Percentiles rank a stretch among this genome's conserved stretches.
Conservation (phyloP, 805 yeast genomes). For the Schizosaccharomyces octosporus region DNA sequence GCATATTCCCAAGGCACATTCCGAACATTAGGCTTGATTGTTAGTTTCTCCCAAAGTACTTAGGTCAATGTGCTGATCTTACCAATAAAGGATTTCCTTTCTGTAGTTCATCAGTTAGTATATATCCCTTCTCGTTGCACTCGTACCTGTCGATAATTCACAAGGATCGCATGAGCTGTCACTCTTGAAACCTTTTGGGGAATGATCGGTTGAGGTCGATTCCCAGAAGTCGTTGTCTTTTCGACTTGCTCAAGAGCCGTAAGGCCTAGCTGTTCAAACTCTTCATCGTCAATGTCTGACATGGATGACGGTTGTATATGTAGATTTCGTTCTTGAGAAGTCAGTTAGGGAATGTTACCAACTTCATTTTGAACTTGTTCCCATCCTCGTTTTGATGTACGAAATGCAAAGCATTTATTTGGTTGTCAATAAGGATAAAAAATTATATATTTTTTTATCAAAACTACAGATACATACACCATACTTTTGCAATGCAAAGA, state of each 20-base stretch:
- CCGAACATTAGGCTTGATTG: constrained; percentile 3
- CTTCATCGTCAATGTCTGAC: not conserved
- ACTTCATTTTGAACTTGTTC: too few species aligned
- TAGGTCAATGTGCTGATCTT: not conserved
- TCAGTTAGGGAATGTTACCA: too few species aligned
- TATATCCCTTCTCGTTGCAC: not conserved
- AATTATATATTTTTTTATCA: too few species aligned
- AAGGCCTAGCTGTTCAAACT: not conserved
- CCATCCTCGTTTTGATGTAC: too few species aligned
- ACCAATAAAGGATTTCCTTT: constrained; percentile 1
- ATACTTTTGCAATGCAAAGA: too few species aligned
- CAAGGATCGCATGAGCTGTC: not conserved
- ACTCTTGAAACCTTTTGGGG: not conserved
- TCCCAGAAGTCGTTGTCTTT: not conserved
- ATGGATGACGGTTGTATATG: not conserved
- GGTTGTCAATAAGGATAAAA: too few species aligned
- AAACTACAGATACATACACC: too few species aligned
- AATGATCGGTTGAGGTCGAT: not conserved
- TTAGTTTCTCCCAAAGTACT: not conserved
- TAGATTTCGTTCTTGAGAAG: too few species aligned
- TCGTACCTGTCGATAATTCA: not conserved
- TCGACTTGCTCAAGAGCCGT: not conserved
- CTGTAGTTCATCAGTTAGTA: not conserved
- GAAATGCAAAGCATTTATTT: too few species aligned
- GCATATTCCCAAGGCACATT: constrained; percentile 13